Evolutionary conservation across 2,329 filamentous ascomycete species (phyloP).

Genomic region (Ophiostoma pallidulum): DNA sequence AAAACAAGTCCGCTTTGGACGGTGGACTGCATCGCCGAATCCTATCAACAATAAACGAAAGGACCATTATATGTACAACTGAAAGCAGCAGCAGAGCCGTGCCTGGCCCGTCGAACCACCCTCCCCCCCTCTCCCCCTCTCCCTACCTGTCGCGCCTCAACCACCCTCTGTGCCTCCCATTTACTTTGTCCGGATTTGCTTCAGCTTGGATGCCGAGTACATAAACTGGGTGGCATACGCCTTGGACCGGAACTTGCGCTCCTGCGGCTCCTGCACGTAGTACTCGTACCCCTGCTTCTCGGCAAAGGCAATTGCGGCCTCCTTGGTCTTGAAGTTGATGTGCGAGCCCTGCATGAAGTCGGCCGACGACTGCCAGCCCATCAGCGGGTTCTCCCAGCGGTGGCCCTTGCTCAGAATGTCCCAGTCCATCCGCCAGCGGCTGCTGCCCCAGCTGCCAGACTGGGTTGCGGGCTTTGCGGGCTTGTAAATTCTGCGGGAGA

Average conservation of each 20-base stretch:
- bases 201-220: constrained; percentile 76
- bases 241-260: constrained; percentile 78
- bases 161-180: not conserved
- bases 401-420: constrained; percentile 86
- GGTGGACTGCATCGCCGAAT: too few relatives aligned
- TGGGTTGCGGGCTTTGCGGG: constrained; percentile 92
- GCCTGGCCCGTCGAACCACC: too few relatives aligned
- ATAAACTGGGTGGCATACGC: constrained; percentile 96
- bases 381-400: constrained; percentile 95
- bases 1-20: too few relatives aligned
- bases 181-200: constrained; percentile 77
- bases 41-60: too few relatives aligned
- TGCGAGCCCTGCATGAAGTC: constrained; percentile 93
- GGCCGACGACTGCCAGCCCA: constrained; percentile 95
- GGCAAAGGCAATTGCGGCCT: constrained; percentile 89
- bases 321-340: constrained; percentile 83
- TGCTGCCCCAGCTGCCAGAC: constrained; percentile 75
- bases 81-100: too few relatives aligned
- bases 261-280: constrained; percentile 94
- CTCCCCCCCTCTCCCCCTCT: not conserved
- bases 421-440: constrained; percentile 98
- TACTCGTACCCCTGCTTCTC: constrained; percentile 99
- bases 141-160: constrained; percentile 4
- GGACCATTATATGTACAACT: constrained; percentile 11
- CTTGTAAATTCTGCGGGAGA: constrained; percentile 68